Percentiles rank a stretch among this genome's conserved stretches.
These are phyloP conservation scores for Leavenworthia alabamica DNA, from an alignment of 345 rosid species.

Conservation along the genomic window DNA sequence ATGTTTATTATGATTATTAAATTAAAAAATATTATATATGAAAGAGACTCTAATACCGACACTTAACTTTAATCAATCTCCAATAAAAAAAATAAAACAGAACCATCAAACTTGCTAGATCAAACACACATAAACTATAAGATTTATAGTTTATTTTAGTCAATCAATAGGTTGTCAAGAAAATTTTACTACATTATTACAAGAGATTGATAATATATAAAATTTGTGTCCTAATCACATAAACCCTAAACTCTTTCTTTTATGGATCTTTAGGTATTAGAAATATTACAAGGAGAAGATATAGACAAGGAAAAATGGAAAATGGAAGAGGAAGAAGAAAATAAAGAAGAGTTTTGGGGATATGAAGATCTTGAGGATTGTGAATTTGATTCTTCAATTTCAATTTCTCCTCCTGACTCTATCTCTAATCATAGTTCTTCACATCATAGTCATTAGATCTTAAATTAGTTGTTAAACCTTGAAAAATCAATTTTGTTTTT, in stretches of 20 bases:
- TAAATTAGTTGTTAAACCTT: slow-evolving; percentile 14
- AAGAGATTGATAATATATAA: neutral
- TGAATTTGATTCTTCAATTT: slow-evolving; percentile 49
- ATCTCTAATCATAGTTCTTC: slow-evolving; percentile 47
- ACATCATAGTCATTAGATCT: slow-evolving; percentile 23
- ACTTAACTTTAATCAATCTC: neutral
- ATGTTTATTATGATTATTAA: neutral
- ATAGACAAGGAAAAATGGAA: slow-evolving; percentile 67
- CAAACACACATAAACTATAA: neutral
- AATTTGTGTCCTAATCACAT: neutral
- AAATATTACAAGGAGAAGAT: slow-evolving; percentile 54
- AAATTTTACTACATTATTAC: neutral
- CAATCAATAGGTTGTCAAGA: neutral
- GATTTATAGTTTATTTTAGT: neutral
- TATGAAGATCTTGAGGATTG: slow-evolving; percentile 78
- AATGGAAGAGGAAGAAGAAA: slow-evolving; percentile 72
- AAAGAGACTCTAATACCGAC: slow-evolving; percentile 22
- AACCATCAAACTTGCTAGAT: neutral
- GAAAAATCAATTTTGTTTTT: slow-evolving; percentile 23
- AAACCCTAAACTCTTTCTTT: too few species aligned
- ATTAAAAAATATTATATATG: neutral
- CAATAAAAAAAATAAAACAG: slow-evolving; percentile 3
- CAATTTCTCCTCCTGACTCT: slow-evolving; percentile 57
- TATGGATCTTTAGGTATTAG: slow-evolving; percentile 54
- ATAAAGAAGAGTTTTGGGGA: slow-evolving; percentile 74